A percentile compares a stretch with the other conserved stretches of the same genome.
phyloP scores from a whole-genome alignment of 1,284 basidiomycete species.

The Apiotrichum montevideense region DNA sequence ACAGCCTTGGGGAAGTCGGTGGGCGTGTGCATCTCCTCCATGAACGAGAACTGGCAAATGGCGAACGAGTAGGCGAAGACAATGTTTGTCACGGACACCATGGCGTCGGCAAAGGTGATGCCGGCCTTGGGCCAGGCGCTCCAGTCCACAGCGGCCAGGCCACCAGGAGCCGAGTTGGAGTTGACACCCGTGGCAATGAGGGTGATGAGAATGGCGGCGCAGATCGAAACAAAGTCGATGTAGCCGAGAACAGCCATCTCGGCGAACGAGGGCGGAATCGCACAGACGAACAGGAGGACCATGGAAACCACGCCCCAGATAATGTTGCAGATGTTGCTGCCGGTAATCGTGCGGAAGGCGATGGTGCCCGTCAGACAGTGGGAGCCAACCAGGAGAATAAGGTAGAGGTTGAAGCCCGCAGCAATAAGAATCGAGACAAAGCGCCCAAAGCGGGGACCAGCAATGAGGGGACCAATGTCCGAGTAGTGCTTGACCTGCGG shows the following conservation, averaged over 20 bases:
- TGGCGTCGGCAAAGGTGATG: conserved; percentile 27
- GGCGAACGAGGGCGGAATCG: conserved; percentile 13
- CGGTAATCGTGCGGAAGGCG: conserved; percentile 12
- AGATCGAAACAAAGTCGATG: conserved; percentile 35
- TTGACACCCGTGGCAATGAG: conserved; percentile 33
- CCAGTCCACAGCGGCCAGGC: conserved; percentile 29
- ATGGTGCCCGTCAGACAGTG: conserved; percentile 14
- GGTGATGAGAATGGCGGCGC: conserved; percentile 26
- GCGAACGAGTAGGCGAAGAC: conserved; percentile 30
- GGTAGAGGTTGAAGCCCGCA: conserved; percentile 8
- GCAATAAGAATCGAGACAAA: conserved; percentile 2
- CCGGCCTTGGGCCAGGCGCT: conserved; percentile 26
- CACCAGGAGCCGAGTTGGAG: not conserved
- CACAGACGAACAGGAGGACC: conserved; percentile 13
- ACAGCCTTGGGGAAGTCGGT: conserved; percentile 28
- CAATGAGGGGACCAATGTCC: conserved; percentile 10
- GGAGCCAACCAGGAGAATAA: conserved; percentile 10
- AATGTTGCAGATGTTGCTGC: conserved; percentile 5
- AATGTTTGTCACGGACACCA: conserved; percentile 31
- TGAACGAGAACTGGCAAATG: conserved; percentile 18
- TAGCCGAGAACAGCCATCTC: conserved; percentile 35
- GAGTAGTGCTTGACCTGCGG: conserved; percentile 14
- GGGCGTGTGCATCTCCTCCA: conserved; percentile 18
- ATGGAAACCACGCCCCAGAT: conserved; percentile 13
- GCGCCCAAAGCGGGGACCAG: not conserved